These are phyloP conservation scores for Exophiala aquamarina DNA, from an alignment of 2,329 filamentous ascomycete genomes.

Conservation along the genomic window DNA sequence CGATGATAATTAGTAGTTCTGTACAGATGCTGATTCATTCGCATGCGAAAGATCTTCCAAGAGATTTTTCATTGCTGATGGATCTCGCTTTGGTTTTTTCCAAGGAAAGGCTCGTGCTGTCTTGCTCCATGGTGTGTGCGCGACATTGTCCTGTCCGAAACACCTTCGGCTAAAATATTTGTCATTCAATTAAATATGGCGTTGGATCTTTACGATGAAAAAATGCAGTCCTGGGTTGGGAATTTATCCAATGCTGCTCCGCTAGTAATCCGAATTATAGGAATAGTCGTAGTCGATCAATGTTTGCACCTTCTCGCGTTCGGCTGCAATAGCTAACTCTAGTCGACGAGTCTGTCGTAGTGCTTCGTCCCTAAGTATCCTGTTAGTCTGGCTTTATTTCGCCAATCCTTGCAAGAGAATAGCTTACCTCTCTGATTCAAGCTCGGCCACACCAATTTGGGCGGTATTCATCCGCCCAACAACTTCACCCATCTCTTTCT, in stretches of 20 bases:
- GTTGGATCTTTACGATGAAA: no score
- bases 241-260: background rate
- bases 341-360: constrained; percentile 69
- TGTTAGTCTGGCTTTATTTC: constrained; percentile 24
- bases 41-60: no score
- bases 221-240: no score
- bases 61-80: no score
- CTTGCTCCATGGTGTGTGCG: no score
- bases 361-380: constrained; percentile 62
- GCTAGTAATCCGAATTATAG: constrained; percentile 19
- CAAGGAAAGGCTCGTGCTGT: no score
- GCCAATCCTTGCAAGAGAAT: constrained; percentile 3
- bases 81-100: no score
- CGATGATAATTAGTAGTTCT: no score
- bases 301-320: constrained; percentile 51
- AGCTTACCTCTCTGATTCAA: constrained; percentile 58
- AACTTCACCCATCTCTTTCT: constrained; percentile 80
- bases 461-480: constrained; percentile 78
- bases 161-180: no score
- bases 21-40: no score
- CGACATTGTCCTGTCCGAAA: no score
- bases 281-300: constrained; percentile 22
- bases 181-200: no score
- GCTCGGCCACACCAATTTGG: constrained; percentile 77
- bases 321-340: constrained; percentile 65